Evolutionary conservation across 495 filamentous ascomycete genomes (phyloP).

Genomic region (Chaetomium fimeti): DNA sequence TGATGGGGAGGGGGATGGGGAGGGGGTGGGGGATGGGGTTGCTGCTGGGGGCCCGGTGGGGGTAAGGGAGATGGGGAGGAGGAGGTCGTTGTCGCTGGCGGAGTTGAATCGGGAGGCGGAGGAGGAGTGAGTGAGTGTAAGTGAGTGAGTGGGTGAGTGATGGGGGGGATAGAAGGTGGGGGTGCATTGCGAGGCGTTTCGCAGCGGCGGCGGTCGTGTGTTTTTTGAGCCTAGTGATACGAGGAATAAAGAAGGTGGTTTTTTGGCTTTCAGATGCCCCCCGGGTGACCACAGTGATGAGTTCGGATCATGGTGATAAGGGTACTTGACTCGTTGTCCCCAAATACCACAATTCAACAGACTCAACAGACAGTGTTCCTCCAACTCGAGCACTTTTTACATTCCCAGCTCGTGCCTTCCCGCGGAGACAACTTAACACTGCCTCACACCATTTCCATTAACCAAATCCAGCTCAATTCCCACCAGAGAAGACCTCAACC

Average conservation of each 20-base stretch:
- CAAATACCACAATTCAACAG: neutral
- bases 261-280: neutral
- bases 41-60: neutral
- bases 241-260: neutral
- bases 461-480: neutral
- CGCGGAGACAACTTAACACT: neutral
- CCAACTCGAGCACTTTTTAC: no score
- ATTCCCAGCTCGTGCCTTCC: neutral
- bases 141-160: neutral
- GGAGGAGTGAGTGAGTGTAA: constrained; percentile 13
- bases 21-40: constrained; percentile 12
- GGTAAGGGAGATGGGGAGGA: constrained; percentile 2
- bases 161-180: neutral
- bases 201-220: neutral
- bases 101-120: constrained; percentile 22
- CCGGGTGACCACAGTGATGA: neutral
- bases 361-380: no score
- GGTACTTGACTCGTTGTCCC: neutral
- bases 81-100: constrained; percentile 15
- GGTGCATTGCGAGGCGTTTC: constrained; percentile 11
- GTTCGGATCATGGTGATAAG: neutral
- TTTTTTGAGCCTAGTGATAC: neutral
- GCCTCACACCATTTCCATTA: neutral
- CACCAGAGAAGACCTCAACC: neutral
- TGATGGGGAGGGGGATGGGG: constrained; percentile 2